Evolutionary conservation across 768 basidiomycete genomes (phyloP).

Genomic region (Pleurotus ostreatus): DNA sequence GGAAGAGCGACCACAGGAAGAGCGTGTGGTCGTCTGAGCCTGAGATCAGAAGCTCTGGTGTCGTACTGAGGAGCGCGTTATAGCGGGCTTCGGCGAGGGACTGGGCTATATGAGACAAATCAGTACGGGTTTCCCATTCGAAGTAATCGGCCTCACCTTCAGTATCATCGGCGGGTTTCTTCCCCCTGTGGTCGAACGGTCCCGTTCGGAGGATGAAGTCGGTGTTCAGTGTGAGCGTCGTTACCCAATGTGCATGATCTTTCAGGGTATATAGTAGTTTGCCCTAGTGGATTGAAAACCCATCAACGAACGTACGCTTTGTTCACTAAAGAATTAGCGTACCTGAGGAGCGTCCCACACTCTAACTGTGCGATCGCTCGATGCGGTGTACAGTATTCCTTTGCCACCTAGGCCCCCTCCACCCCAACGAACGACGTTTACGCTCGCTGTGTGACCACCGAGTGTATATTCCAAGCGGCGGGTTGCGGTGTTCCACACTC

Average conservation of each 20-base stretch:
- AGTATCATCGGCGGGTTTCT: slow-evolving; percentile 72
- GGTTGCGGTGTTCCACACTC: slow-evolving; percentile 83
- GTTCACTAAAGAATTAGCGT: slow-evolving; percentile 16
- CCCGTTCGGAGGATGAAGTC: slow-evolving; percentile 95
- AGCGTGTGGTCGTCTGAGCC: slow-evolving; percentile 98
- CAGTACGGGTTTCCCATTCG: no score
- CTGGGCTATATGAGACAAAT: slow-evolving; percentile 49
- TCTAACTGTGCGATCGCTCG: slow-evolving; percentile 89
- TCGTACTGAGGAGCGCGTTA: slow-evolving; percentile 55
- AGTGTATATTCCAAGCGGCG: slow-evolving; percentile 78
- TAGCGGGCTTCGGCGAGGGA: slow-evolving; percentile 75
- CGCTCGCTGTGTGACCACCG: slow-evolving; percentile 90
- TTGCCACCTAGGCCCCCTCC: slow-evolving; percentile 60
- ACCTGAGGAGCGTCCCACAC: slow-evolving; percentile 89
- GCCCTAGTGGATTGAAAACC: slow-evolving; percentile 45
- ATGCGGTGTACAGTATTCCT: slow-evolving; percentile 90
- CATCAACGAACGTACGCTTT: not conserved
- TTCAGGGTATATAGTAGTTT: slow-evolving; percentile 80
- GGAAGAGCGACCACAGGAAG: slow-evolving; percentile 90
- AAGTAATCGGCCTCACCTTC: slow-evolving; percentile 52
- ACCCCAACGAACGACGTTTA: slow-evolving; percentile 96
- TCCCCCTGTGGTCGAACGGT: slow-evolving; percentile 87
- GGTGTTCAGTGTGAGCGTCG: slow-evolving; percentile 91
- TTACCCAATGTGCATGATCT: slow-evolving; percentile 99
- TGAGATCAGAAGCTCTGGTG: slow-evolving; percentile 85